phyloP scores from a whole-genome alignment of 441 rosid species.

The Adansonia grandidieri region DNA sequence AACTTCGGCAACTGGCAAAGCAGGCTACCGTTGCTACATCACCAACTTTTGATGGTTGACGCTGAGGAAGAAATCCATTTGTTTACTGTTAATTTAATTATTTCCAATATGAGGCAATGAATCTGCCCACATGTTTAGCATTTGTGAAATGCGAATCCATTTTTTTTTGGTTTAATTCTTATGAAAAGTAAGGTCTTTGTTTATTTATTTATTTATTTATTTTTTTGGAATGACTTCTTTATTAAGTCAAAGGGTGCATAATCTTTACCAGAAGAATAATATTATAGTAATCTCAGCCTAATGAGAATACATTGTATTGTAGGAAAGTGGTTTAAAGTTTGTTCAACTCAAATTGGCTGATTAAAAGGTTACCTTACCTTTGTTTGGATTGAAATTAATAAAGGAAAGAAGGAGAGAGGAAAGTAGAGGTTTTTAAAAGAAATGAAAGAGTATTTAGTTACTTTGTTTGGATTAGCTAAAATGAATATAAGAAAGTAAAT shows the following conservation, averaged over 20 bases:
- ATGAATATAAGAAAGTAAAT: too few relatives aligned
- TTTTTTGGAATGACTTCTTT: neutral
- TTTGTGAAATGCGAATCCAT: neutral
- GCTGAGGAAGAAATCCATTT: neutral
- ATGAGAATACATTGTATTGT: neutral
- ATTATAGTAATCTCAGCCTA: neutral
- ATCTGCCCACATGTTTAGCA: slow-evolving; percentile 8
- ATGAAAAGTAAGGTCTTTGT: neutral
- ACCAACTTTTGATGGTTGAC: neutral
- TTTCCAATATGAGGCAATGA: neutral
- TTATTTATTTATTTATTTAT: neutral
- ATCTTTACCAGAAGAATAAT: neutral
- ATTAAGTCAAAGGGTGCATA: neutral
- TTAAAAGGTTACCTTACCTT: too few relatives aligned
- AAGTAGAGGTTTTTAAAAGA: too few relatives aligned
- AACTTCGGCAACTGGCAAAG: neutral
- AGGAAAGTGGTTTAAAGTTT: neutral
- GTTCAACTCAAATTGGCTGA: neutral
- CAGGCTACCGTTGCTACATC: neutral
- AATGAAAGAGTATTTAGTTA: too few relatives aligned
- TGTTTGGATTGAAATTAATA: too few relatives aligned
- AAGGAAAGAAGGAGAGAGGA: too few relatives aligned
- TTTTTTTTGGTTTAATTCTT: neutral
- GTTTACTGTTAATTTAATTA: neutral
- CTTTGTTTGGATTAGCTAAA: too few relatives aligned